phyloP scores from a whole-genome alignment of 83 land plant species.

The Diphasiastrum complanatum region DNA sequence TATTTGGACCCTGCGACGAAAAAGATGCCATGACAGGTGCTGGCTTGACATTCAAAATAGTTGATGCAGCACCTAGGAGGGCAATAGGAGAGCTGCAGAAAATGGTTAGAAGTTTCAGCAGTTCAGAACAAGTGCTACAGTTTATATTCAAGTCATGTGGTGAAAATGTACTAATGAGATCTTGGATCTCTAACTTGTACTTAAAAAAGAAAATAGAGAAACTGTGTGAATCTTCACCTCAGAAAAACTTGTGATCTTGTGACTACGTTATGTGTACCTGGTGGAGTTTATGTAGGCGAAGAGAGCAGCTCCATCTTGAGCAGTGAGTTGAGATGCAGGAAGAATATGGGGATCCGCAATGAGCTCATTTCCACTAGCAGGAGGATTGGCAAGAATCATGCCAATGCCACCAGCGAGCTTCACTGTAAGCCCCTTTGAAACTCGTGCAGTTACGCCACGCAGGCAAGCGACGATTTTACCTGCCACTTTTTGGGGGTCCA shows the following conservation, averaged over 20 bases:
- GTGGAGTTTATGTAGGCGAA: constrained; percentile 31
- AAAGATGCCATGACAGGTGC: neutral
- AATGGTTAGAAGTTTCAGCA: too few species aligned
- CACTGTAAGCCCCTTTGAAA: constrained; percentile 28
- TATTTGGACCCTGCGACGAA: neutral
- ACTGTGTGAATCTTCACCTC: neutral
- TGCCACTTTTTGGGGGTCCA: constrained; percentile 33
- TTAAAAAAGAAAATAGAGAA: neutral
- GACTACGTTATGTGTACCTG: neutral
- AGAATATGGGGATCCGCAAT: constrained; percentile 39
- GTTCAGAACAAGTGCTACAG: too few species aligned
- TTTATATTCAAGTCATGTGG: too few species aligned
- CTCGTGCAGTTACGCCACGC: constrained; percentile 12
- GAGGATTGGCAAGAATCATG: constrained; percentile 35
- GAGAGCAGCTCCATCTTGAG: constrained; percentile 21
- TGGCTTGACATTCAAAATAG: too few species aligned
- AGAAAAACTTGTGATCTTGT: neutral
- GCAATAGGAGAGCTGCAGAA: neutral
- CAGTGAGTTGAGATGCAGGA: constrained; percentile 32
- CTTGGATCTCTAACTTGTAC: too few species aligned
- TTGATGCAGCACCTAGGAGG: neutral
- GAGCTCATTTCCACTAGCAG: constrained; percentile 10
- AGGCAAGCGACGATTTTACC: constrained; percentile 39
- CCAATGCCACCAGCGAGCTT: constrained; percentile 36
- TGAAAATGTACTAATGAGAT: too few species aligned